These are phyloP conservation scores for Ricinus communis DNA, from an alignment of 345 rosid species.

Conservation along the genomic window DNA sequence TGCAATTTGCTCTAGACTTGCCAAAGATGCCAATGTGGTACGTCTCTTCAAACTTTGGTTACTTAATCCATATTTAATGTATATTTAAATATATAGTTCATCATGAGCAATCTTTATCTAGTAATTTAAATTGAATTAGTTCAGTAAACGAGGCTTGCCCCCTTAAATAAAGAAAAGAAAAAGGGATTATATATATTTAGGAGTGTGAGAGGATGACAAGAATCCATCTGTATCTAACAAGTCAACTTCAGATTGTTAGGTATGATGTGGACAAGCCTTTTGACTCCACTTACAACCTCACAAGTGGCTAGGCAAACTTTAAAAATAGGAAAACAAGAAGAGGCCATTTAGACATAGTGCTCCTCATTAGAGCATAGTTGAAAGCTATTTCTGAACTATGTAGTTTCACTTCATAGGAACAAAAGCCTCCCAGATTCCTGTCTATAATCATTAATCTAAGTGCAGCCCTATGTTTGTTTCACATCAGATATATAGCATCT, in stretches of 20 bases:
- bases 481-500: neutral
- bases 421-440: neutral
- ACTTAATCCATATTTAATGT: too few relatives aligned
- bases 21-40: constrained; percentile 39
- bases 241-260: neutral
- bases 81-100: too few relatives aligned
- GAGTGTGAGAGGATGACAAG: neutral
- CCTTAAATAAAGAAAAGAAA: too few relatives aligned
- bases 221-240: neutral
- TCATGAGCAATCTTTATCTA: too few relatives aligned
- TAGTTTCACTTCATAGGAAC: neutral
- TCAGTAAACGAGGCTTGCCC: too few relatives aligned
- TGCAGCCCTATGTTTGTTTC: neutral
- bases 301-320: neutral
- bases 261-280: neutral
- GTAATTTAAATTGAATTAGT: too few relatives aligned
- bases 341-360: neutral
- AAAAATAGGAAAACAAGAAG: neutral
- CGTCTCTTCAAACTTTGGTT: neutral
- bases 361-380: too few relatives aligned
- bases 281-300: neutral
- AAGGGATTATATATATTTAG: neutral
- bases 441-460: neutral
- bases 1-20: constrained; percentile 37
- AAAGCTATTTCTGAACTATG: neutral